These are phyloP conservation scores for carrot (Daucus carota) DNA, from an alignment of 129 eudicot species.

Conservation along the genomic window DNA sequence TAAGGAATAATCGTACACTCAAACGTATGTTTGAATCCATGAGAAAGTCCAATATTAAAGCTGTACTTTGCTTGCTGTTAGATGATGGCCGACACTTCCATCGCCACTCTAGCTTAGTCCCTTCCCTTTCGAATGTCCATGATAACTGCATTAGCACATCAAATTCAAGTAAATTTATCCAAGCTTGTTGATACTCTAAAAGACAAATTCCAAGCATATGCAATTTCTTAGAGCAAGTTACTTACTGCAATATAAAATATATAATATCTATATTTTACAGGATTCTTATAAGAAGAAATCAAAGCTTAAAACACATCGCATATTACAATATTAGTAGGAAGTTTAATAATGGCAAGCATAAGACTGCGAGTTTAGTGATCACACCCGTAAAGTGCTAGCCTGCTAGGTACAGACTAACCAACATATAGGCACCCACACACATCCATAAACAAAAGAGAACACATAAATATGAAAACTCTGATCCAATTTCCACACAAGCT, in stretches of 20 bases:
- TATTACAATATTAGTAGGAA: background rate
- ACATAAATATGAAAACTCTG: background rate
- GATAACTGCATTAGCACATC: constrained; percentile 49
- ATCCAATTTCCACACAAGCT: no score
- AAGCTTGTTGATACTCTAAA: background rate
- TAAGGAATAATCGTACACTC: constrained; percentile 49
- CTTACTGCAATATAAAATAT: background rate
- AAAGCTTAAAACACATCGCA: background rate
- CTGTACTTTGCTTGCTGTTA: constrained; percentile 45
- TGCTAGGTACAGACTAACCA: no score
- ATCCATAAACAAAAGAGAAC: background rate
- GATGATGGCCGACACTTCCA: constrained; percentile 71
- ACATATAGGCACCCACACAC: background rate
- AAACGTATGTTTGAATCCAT: constrained; percentile 74
- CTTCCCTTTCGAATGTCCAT: constrained; percentile 89
- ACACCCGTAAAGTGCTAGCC: no score
- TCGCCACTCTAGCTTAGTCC: constrained; percentile 84
- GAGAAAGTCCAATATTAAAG: constrained; percentile 59
- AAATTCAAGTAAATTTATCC: background rate
- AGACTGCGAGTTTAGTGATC: no score
- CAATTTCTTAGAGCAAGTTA: background rate
- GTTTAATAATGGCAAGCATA: background rate
- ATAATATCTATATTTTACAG: background rate
- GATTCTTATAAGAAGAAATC: background rate
- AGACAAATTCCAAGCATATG: background rate